Conservation (phyloP, 2,329 filamentous ascomycete genomes). For the Penicillium sp. region DNA sequence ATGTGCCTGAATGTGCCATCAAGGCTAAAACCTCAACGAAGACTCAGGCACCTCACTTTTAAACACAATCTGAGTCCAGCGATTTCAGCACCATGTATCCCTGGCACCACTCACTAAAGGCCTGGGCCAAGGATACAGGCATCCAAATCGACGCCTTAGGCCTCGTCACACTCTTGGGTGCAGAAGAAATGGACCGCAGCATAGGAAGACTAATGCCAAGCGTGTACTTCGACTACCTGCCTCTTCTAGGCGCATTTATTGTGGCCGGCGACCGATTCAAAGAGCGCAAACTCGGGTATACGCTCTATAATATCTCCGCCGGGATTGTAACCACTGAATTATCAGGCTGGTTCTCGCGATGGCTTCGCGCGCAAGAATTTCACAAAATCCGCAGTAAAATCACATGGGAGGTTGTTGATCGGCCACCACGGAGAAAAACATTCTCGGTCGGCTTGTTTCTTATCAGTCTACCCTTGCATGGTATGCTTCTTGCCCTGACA, state of each 20-base stretch:
- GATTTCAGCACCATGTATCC: slow-evolving; percentile 4
- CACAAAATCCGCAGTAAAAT: slow-evolving; percentile 9
- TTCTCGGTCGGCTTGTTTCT: neutral
- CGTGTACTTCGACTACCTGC: slow-evolving; percentile 9
- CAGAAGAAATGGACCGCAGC: slow-evolving; percentile 13
- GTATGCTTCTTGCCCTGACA: slow-evolving; percentile 1
- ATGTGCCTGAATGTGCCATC: neutral
- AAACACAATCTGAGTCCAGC: neutral
- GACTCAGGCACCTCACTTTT: neutral
- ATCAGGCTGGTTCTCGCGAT: slow-evolving; percentile 11
- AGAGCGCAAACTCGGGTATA: slow-evolving; percentile 2
- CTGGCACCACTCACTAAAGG: slow-evolving; percentile 2
- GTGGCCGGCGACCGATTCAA: slow-evolving; percentile 3
- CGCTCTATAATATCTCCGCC: slow-evolving; percentile 8
- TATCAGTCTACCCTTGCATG: slow-evolving; percentile 3
- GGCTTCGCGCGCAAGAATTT: slow-evolving; percentile 9
- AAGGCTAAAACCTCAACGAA: neutral
- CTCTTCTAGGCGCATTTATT: slow-evolving; percentile 3
- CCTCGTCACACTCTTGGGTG: slow-evolving; percentile 11
- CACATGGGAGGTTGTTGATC: slow-evolving; percentile 4
- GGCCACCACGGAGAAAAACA: neutral
- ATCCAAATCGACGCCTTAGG: slow-evolving; percentile 11
- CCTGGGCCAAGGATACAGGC: slow-evolving; percentile 8
- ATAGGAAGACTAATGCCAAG: slow-evolving; percentile 11
- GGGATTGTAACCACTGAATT: slow-evolving; percentile 11